Evolutionary conservation across 1,284 basidiomycete genomes (phyloP), one percentile per base, ranked within the genome.

Genomic region (Leccinum variabile): DNA sequence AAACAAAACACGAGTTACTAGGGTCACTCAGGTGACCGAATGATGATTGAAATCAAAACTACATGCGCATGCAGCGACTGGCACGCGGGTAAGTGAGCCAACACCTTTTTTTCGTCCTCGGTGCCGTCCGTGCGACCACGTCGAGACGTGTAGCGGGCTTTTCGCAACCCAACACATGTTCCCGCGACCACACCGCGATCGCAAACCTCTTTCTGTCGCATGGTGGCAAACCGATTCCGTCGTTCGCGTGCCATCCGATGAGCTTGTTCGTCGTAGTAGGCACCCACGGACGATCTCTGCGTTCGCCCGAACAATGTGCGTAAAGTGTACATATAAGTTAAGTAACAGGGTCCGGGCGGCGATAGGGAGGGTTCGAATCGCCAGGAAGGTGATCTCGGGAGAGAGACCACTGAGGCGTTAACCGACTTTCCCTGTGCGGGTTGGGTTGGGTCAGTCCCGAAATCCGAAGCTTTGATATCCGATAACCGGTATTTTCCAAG

Each of bases 131-230:
- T 33, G 32, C 46, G 30, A 63, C 33, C 9, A 8, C 35, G 39
- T 63, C 56, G 59, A 67, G 57, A 58, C 57, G 41, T 54, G 49
- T 44, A 56, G 52, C 67, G 67, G 70, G 54, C 59, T 59, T 65
- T 62, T 69, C 52, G 54, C 50, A 33, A 59, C 3, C 28, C 16
- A 16, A 64, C 59, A 56, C 62, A 55, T 50, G 68, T 70, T 67
- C 64, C 68, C 55, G 72, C 73, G 72, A 74, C 69, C 53, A 55
- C 39, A 64, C 61, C 71, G 71, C 71, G 70, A 72, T 73, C 68
- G 54, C 57, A 63, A 25, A 25, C 52, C 60, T 61, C 46, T 52
- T 39, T 13, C 46, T 6, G 59, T 64, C 62, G 62, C 69, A 61
- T 50, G 62, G 58, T 66, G 63, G 64, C 56, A 61, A 63, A 52